These are phyloP conservation scores for Mycena belliarum DNA, from an alignment of 768 basidiomycete genomes.

Conservation along the genomic window DNA sequence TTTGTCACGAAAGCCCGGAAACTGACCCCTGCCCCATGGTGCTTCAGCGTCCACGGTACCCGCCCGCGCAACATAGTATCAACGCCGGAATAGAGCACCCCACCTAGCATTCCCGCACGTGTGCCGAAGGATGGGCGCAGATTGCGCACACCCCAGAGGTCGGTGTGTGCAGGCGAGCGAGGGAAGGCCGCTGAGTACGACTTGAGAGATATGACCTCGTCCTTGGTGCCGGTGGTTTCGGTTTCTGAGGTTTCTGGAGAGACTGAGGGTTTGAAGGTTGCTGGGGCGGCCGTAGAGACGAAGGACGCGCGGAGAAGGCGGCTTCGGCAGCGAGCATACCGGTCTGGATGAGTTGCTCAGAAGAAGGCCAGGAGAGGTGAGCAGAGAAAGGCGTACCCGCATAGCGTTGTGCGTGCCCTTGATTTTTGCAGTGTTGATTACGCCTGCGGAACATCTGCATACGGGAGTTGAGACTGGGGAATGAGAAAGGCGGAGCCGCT, in stretches of 20 bases:
- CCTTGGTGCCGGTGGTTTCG: neutral
- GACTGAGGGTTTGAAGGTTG: conserved; percentile 2
- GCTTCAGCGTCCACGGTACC: conserved; percentile 90
- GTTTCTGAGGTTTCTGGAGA: neutral
- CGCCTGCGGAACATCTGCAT: conserved; percentile 79
- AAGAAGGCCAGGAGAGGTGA: too few relatives aligned
- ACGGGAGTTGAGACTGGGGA: neutral
- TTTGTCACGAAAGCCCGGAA: too few relatives aligned
- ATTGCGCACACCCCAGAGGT: conserved; percentile 90
- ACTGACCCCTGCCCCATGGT: too few relatives aligned
- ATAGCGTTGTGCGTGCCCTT: conserved; percentile 99
- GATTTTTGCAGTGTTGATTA: conserved; percentile 96
- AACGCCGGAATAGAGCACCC: conserved; percentile 85
- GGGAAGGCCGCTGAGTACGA: conserved; percentile 69
- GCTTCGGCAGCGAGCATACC: conserved; percentile 97
- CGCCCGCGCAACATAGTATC: conserved; percentile 85
- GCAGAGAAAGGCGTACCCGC: conserved; percentile 43
- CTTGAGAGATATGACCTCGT: too few relatives aligned
- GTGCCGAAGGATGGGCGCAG: conserved; percentile 87
- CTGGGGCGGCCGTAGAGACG: conserved; percentile 2
- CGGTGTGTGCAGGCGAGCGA: conserved; percentile 81
- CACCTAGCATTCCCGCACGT: conserved; percentile 79
- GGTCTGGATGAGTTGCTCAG: conserved; percentile 48
- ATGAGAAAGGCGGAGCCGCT: neutral
- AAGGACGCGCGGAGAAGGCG: conserved; percentile 54